These are phyloP conservation scores for Pseudogymnoascus sp. DNA, from an alignment of 2,329 filamentous ascomycete species.

Conservation along the genomic window DNA sequence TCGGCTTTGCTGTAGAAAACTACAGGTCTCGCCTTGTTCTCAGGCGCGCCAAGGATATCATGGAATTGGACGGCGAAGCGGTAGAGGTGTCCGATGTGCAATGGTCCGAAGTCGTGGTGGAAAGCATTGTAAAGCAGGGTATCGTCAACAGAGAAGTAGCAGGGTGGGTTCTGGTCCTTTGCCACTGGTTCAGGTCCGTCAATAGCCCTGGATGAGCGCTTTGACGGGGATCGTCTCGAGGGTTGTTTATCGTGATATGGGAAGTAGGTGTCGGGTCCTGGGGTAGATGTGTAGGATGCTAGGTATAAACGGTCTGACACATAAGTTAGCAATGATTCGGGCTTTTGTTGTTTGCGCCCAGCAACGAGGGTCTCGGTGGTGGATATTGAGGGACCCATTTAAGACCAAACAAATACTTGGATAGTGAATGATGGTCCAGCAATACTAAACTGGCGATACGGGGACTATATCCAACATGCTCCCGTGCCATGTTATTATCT, in stretches of 20 bases:
- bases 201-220: constrained; percentile 60
- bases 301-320: constrained; percentile 82
- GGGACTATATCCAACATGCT: background rate
- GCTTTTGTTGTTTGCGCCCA: constrained; percentile 4
- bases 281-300: constrained; percentile 78
- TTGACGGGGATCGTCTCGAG: constrained; percentile 59
- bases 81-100: constrained; percentile 96
- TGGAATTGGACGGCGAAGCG: constrained; percentile 94
- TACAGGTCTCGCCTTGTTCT: constrained; percentile 81
- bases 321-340: constrained; percentile 30
- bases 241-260: constrained; percentile 58
- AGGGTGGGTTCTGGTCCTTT: constrained; percentile 56
- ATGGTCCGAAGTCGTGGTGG: constrained; percentile 93
- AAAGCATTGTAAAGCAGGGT: constrained; percentile 94
- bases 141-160: constrained; percentile 94
- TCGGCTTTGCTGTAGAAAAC: constrained; percentile 96
- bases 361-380: background rate
- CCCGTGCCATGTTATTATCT: background rate
- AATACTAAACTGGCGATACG: background rate
- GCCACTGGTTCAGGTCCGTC: constrained; percentile 44
- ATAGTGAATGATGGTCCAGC: background rate
- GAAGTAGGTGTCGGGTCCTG: constrained; percentile 74
- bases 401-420: constrained; percentile 3
- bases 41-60: constrained; percentile 83
- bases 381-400: constrained; percentile 3